Percentiles rank a stretch among this genome's conserved stretches.
These are phyloP conservation scores for Candida maesae DNA, from an alignment of 805 yeast species.

Conservation along the genomic window DNA sequence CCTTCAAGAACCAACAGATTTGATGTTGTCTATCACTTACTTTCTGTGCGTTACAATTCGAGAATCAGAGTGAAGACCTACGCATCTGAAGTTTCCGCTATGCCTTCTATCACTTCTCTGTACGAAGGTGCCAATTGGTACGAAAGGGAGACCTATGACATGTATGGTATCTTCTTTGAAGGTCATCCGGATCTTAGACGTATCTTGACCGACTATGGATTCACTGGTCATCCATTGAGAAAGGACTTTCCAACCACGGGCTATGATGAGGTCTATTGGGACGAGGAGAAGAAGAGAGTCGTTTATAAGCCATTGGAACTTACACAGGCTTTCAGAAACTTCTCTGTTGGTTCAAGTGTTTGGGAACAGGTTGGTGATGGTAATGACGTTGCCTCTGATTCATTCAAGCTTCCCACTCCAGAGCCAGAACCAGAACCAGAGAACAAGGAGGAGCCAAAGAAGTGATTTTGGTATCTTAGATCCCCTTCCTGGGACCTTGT, in stretches of 20 bases:
- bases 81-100: conserved; percentile 78
- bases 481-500: conserved; percentile 9
- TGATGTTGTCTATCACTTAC: conserved; percentile 80
- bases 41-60: conserved; percentile 79
- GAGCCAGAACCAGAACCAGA: conserved; percentile 66
- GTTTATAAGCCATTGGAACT: conserved; percentile 88
- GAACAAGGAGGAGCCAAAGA: conserved; percentile 25
- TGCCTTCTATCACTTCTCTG: conserved; percentile 71
- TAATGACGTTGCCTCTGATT: conserved; percentile 73
- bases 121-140: conserved; percentile 86
- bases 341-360: conserved; percentile 80
- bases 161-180: conserved; percentile 84
- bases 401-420: conserved; percentile 79
- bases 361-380: conserved; percentile 95
- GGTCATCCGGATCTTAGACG: conserved; percentile 88
- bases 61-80: conserved; percentile 86
- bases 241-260: conserved; percentile 94
- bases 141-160: conserved; percentile 85
- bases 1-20: conserved; percentile 82
- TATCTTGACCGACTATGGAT: conserved; percentile 88
- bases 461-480: conserved; percentile 17
- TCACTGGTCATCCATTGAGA: conserved; percentile 88
- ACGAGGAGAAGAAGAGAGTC: conserved; percentile 85
- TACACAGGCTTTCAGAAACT: conserved; percentile 90
- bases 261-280: conserved; percentile 85